Base-by-base conservation (phyloP, 192 early-diverging fungal genomes). In the Diversispora eburnea region DNA sequence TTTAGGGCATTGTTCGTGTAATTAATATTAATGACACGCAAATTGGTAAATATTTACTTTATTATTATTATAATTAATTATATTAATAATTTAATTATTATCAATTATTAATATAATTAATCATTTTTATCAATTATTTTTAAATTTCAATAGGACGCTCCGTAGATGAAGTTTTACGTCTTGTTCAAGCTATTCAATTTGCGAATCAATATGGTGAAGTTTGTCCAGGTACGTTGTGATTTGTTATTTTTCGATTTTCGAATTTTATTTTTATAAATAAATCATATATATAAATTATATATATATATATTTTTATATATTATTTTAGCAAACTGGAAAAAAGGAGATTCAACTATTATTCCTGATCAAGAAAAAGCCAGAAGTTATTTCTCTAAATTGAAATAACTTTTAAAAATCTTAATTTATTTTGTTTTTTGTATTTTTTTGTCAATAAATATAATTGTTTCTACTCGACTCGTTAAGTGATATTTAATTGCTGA, bases 121-220 rank as follows among this genome's bases (percentile, higher is more conserved):
- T 33, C 8, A 46, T 17, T 45, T 33, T 5, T 20, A 58, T 19
- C 20, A 17, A 10, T 48, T 72, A 12, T 61, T 52, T 47, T 13
- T 20, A 13, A 12, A 25, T 48, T 19, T 25, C 87, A 22, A 86
- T 93, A 59, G 93, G 93, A 58, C 90, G 93, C 70, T 87, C 83
- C 8, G 90, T 94, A 64, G 87, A 92, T 80, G 93, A 95, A 82
- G 85, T 88, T 43, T 77, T 95, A 60, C 90, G 95, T 71, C 79
- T 95, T 19, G 78, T 97, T 62, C 86, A 95, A 84, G 95, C 95
- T 20, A 82, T 97, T 75, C 85, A 92, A 80, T 93, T 89, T 85
- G 86, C 88, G 68, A 94, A 94, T 70, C 90, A 80, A 80, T 79
- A 77, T 70, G 75, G 46, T 22, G 59, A 55, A 70, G 55, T 68